A percentile compares a stretch with the other conserved stretches of the same genome.
These are phyloP conservation scores for Fraxinus greggii DNA, from an alignment of 305 asterid genomes.

Conservation along the genomic window DNA sequence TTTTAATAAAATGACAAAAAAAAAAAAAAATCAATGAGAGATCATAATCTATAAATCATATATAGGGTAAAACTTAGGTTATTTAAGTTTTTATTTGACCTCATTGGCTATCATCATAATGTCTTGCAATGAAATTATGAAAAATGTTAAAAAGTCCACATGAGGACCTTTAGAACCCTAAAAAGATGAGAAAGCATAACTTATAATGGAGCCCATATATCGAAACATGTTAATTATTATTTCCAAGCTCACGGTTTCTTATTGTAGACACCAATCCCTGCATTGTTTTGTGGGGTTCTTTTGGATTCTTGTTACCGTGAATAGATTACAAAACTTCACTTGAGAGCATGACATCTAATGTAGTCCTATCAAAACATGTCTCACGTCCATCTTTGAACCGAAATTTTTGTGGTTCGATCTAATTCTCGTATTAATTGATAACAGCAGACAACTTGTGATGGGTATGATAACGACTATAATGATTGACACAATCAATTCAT, in stretches of 20 bases:
- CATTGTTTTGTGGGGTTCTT: not conserved
- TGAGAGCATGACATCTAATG: not conserved
- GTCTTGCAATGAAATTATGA: not conserved
- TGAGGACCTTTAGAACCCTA: not conserved
- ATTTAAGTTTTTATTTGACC: not conserved
- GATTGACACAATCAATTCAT: not conserved
- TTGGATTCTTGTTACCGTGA: not conserved
- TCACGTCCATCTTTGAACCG: not conserved
- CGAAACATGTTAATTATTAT: not conserved
- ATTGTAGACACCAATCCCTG: not conserved
- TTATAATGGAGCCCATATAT: not conserved
- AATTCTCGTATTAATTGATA: not conserved
- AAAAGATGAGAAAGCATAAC: conserved; percentile 1
- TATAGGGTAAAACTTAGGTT: not conserved
- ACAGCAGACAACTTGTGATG: not conserved
- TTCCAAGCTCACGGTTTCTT: not conserved
- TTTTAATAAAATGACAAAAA: no score
- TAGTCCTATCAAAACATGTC: not conserved
- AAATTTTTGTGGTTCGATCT: not conserved
- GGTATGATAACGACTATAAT: not conserved
- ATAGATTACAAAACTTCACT: not conserved
- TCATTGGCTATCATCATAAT: not conserved
- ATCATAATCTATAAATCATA: no score
- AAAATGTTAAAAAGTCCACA: not conserved
- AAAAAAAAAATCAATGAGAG: not conserved